Evolutionary conservation across 768 basidiomycete genomes (phyloP).

Genomic region (Baorangia bicolor): DNA sequence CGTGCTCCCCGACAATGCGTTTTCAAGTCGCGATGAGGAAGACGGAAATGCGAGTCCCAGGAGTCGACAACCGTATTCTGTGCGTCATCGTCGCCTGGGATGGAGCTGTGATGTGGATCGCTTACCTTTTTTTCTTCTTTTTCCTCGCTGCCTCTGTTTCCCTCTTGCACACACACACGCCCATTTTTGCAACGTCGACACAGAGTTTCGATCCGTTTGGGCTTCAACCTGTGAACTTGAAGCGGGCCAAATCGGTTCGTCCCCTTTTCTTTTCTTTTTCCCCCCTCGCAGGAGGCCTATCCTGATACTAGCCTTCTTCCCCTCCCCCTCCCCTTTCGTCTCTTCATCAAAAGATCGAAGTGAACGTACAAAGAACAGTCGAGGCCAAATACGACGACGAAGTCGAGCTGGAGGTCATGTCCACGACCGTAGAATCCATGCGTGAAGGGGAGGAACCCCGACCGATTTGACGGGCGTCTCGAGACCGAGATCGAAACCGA

Average conservation of each 20-base stretch:
- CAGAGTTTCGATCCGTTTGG: constrained; percentile 6
- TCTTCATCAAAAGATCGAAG: constrained; percentile 14
- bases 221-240: neutral
- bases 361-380: constrained; percentile 17
- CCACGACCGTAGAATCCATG: neutral
- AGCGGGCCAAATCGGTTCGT: constrained; percentile 10
- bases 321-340: too few species aligned
- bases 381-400: constrained; percentile 15
- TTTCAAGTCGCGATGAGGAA: neutral
- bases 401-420: neutral
- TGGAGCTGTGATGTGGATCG: neutral
- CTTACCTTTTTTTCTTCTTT: neutral
- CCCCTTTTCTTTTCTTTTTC: neutral
- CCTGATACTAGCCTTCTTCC: too few species aligned
- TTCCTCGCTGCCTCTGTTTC: neutral
- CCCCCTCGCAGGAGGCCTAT: neutral
- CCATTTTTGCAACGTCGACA: neutral
- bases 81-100: neutral
- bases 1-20: neutral
- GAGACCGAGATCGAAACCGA: too few species aligned
- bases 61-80: neutral
- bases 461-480: too few species aligned
- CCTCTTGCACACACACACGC: neutral
- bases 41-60: neutral
- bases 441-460: neutral